Evolutionary conservation across 1,139 yeast species (phyloP).

Genomic region (Yamadazyma aaseri): DNA sequence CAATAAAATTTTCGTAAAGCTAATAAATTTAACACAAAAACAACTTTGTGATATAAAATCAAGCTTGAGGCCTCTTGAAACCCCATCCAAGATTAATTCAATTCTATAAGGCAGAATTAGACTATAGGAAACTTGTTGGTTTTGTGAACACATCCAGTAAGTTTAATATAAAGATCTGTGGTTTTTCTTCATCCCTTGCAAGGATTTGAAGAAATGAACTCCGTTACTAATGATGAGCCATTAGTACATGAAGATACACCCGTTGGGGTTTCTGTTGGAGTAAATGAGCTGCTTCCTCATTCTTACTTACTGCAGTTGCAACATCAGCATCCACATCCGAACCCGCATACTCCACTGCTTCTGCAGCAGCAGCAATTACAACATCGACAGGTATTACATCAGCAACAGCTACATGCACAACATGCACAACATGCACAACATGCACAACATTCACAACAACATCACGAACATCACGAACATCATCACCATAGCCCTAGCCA

Average conservation of each 20-base stretch:
- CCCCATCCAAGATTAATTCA: too few species aligned
- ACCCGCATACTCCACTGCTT: not conserved
- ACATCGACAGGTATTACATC: not conserved
- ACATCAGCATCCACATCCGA: not conserved
- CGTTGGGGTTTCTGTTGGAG: conserved; percentile 1
- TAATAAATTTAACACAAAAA: too few species aligned
- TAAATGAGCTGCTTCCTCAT: not conserved
- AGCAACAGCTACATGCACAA: conserved; percentile 1
- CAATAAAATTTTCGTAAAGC: too few species aligned
- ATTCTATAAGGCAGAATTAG: too few species aligned
- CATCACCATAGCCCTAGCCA: conserved; percentile 11
- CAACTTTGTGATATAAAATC: conserved; percentile 5
- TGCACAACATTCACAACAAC: conserved; percentile 21
- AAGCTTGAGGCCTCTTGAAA: too few species aligned
- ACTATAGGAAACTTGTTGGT: too few species aligned
- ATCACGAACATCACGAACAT: conserved; percentile 12
- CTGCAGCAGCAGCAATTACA: not conserved
- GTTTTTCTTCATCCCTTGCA: too few species aligned
- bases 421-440: conserved; percentile 24
- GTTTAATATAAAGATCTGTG: too few species aligned
- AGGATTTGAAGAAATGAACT: too few species aligned
- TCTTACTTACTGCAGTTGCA: conserved; percentile 4
- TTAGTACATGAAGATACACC: conserved; percentile 2
- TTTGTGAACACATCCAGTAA: too few species aligned
- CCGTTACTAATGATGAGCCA: conserved; percentile 2